Percentiles rank a stretch among this genome's conserved stretches.
phyloP scores from a whole-genome alignment of 2,329 filamentous ascomycete species.

The Amphichorda felina region DNA sequence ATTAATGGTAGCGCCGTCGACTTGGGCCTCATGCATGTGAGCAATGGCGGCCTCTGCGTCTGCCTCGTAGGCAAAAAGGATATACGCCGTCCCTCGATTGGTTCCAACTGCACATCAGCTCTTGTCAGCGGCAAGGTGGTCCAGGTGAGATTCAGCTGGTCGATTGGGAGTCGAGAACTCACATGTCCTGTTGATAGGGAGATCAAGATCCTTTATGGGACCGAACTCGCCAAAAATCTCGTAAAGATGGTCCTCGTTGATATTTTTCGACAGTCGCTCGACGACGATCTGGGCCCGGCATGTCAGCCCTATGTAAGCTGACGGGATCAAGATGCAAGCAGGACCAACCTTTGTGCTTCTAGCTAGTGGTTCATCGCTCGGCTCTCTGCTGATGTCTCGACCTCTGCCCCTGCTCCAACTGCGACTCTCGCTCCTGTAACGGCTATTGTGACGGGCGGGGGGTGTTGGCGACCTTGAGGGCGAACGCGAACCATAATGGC shows the following conservation, averaged over 20 bases:
- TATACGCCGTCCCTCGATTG: conserved; percentile 89
- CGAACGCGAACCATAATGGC: conserved; percentile 18
- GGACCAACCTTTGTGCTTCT: conserved; percentile 41
- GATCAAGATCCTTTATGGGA: conserved; percentile 71
- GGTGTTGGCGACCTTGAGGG: conserved; percentile 17
- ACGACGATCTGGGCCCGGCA: conserved; percentile 63
- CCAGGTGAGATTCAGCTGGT: background rate
- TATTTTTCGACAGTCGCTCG: conserved; percentile 90
- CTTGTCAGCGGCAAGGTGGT: background rate
- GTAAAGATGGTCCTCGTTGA: conserved; percentile 74
- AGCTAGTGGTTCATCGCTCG: conserved; percentile 22
- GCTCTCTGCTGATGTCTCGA: conserved; percentile 20
- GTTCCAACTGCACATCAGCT: conserved; percentile 52
- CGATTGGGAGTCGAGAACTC: conserved; percentile 18
- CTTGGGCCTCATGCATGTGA: conserved; percentile 95
- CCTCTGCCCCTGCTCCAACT: conserved; percentile 21
- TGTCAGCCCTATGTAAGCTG: conserved; percentile 3
- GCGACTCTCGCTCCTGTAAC: conserved; percentile 14
- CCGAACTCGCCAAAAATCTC: conserved; percentile 93
- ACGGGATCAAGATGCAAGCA: background rate
- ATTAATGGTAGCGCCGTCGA: conserved; percentile 72
- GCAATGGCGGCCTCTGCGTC: conserved; percentile 83
- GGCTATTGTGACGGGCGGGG: conserved; percentile 19
- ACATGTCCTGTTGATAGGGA: conserved; percentile 84
- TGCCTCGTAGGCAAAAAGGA: conserved; percentile 64